A percentile compares a stretch with the other conserved stretches of the same genome.
These are phyloP conservation scores for Cotoneaster glaucophyllus DNA, from an alignment of 306 rosid genomes.

Conservation along the genomic window DNA sequence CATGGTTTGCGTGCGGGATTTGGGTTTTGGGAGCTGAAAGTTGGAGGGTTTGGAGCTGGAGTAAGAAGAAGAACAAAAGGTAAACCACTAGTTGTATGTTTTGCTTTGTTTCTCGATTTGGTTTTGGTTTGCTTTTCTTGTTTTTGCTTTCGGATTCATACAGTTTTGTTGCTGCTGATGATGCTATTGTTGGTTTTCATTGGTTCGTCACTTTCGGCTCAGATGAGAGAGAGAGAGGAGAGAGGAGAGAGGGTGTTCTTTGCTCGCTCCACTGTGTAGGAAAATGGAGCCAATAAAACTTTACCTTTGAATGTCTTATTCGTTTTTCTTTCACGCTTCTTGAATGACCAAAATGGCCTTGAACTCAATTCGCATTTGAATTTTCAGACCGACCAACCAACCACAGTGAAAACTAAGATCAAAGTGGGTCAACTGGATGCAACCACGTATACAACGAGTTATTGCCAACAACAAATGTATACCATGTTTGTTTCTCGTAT, in stretches of 20 bases:
- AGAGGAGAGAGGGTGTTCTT: neutral
- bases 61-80: constrained; percentile 18
- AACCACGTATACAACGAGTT: neutral
- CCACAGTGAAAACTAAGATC: neutral
- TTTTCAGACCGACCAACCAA: neutral
- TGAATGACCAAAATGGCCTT: constrained; percentile 30
- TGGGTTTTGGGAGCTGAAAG: neutral
- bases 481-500: neutral
- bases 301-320: neutral
- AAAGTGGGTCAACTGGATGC: neutral
- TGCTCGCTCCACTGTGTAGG: constrained; percentile 45
- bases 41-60: neutral
- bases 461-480: neutral
- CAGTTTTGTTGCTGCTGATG: constrained; percentile 1
- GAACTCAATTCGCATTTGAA: neutral
- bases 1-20: constrained; percentile 3
- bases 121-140: constrained; percentile 1
- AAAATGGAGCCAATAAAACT: constrained; percentile 16
- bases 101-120: constrained; percentile 3
- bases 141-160: constrained; percentile 5
- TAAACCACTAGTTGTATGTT: neutral
- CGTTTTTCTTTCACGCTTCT: neutral
- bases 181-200: constrained; percentile 32
- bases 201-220: constrained; percentile 88
- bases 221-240: neutral